Evolutionary conservation across 371 early-diverging fungal species (phyloP).

Genomic region (Dichotomocladium elegans): DNA sequence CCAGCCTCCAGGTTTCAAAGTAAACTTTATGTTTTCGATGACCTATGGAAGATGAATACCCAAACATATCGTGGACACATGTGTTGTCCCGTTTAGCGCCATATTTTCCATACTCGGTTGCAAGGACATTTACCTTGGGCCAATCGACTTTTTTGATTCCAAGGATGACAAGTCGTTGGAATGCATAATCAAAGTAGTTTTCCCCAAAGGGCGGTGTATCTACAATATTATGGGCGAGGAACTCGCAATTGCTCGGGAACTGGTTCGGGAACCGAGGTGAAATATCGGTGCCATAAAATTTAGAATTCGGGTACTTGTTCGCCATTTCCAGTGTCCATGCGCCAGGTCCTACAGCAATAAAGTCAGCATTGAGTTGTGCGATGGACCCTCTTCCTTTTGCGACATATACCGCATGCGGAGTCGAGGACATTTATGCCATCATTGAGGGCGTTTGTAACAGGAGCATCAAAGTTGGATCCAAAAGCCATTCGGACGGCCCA

Average conservation of each 20-base stretch:
- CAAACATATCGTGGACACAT: too few species aligned
- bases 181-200: conserved; percentile 50
- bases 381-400: background rate
- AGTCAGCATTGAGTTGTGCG: background rate
- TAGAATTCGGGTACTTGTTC: conserved; percentile 9
- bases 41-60: too few species aligned
- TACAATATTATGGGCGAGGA: conserved; percentile 50
- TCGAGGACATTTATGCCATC: conserved; percentile 15
- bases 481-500: background rate
- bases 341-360: conserved; percentile 42
- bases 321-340: conserved; percentile 21
- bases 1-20: conserved; percentile 20
- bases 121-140: conserved; percentile 22
- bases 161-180: conserved; percentile 40
- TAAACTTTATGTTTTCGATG: conserved; percentile 1
- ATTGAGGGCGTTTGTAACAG: conserved; percentile 9
- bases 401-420: conserved; percentile 13
- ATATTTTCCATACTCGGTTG: background rate
- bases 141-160: conserved; percentile 27
- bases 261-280: conserved; percentile 11
- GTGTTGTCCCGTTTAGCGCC: background rate
- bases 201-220: conserved; percentile 51
- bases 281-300: conserved; percentile 15
- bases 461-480: background rate
- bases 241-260: conserved; percentile 26